phyloP scores from a whole-genome alignment of 805 yeast genomes.

The Myxozyma geophila region DNA sequence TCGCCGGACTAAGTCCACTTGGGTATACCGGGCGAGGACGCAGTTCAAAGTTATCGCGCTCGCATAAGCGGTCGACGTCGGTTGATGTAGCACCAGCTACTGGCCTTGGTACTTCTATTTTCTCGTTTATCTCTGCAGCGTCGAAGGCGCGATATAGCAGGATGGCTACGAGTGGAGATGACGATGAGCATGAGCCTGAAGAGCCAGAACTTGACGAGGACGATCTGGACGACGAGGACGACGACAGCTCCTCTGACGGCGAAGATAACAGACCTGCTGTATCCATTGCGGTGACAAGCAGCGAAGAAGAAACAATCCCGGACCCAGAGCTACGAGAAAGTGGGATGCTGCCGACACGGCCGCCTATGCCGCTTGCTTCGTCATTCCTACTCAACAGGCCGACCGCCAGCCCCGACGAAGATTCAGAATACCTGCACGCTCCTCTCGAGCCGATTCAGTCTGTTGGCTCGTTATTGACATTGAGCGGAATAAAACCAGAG shows the following conservation, averaged over 20 bases:
- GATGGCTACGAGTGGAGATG: slow-evolving; percentile 15
- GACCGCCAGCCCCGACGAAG: slow-evolving; percentile 5
- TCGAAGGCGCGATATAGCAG: slow-evolving; percentile 23
- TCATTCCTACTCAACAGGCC: slow-evolving; percentile 15
- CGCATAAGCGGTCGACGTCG: slow-evolving; percentile 24
- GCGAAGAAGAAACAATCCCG: background rate
- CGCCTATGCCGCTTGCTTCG: slow-evolving; percentile 10
- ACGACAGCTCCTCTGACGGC: slow-evolving; percentile 15
- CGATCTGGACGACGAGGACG: slow-evolving; percentile 38
- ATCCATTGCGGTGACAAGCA: background rate
- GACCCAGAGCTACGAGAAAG: background rate
- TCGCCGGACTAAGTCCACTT: background rate
- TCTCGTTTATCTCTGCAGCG: slow-evolving; percentile 32
- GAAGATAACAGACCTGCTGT: background rate
- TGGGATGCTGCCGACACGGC: background rate
- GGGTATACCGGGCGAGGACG: slow-evolving; percentile 5
- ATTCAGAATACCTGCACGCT: background rate
- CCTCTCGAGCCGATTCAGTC: slow-evolving; percentile 21
- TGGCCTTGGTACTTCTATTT: slow-evolving; percentile 26
- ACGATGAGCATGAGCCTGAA: slow-evolving; percentile 37
- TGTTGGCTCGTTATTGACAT: slow-evolving; percentile 11
- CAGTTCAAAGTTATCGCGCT: background rate
- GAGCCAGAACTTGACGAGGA: slow-evolving; percentile 42
- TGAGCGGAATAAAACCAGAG: background rate
- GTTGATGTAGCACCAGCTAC: slow-evolving; percentile 30